Percentiles rank a stretch among this genome's conserved stretches.
Conservation (phyloP, 2,329 filamentous ascomycete species). For the Colletotrichum musicola region DNA sequence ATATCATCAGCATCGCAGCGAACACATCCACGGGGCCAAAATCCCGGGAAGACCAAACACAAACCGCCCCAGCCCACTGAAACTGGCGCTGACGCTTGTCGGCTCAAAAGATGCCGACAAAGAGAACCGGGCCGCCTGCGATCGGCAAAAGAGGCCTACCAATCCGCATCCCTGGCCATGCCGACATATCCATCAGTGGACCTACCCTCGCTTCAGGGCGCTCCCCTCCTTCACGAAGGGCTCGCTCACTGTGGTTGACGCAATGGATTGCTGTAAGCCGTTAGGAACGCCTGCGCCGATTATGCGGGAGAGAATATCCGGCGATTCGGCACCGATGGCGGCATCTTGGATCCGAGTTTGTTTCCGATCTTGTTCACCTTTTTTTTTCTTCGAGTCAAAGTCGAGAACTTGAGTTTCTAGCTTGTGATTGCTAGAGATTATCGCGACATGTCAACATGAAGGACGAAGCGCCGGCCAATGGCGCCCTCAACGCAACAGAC, state of each 20-base stretch:
- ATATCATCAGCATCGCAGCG: not conserved
- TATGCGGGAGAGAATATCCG: constrained; percentile 12
- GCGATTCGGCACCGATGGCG: constrained; percentile 29
- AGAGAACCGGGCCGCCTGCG: constrained; percentile 6
- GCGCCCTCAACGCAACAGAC: not conserved
- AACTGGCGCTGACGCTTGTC: constrained; percentile 19
- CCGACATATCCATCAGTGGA: constrained; percentile 33
- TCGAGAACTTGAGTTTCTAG: not conserved
- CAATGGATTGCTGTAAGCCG: constrained; percentile 12
- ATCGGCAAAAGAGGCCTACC: constrained; percentile 22
- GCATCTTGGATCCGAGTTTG: not conserved
- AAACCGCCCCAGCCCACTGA: not conserved
- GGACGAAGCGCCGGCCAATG: constrained; percentile 1
- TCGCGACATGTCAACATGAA: constrained; percentile 24
- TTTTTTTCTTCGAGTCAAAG: not conserved
- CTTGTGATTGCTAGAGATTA: not conserved
- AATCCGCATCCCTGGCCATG: constrained; percentile 20
- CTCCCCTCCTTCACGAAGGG: not conserved
- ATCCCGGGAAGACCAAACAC: not conserved
- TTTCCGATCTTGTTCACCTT: not conserved
- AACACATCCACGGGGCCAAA: not conserved
- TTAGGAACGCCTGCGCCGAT: not conserved
- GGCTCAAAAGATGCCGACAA: constrained; percentile 39
- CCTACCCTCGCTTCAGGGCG: not conserved
- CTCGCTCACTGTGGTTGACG: not conserved